Conservation (phyloP, 1,284 basidiomycete genomes). For the Puccinia polysora region DNA sequence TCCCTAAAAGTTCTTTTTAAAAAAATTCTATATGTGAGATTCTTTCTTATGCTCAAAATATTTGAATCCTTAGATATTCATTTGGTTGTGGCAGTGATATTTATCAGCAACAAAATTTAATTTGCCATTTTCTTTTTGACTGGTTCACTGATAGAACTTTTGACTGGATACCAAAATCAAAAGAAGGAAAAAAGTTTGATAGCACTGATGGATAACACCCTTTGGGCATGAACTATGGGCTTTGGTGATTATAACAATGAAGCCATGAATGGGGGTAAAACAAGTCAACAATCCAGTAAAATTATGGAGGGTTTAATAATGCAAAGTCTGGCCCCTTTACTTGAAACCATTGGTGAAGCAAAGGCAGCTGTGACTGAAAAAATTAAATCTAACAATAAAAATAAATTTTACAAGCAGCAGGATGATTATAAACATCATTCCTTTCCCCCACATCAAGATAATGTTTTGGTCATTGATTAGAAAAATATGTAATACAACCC, state of each 20-base stretch:
- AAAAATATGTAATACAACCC: background rate
- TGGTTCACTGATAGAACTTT: constrained; percentile 75
- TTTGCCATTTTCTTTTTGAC: constrained; percentile 93
- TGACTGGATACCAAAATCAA: constrained; percentile 69
- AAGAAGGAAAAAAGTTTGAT: constrained; percentile 46
- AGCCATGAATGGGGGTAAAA: constrained; percentile 9
- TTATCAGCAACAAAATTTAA: constrained; percentile 93
- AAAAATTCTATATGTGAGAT: constrained; percentile 58
- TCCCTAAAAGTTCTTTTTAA: constrained; percentile 52
- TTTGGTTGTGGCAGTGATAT: constrained; percentile 84
- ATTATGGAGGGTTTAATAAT: background rate
- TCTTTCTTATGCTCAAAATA: constrained; percentile 61
- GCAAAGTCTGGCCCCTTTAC: constrained; percentile 47
- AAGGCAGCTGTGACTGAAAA: constrained; percentile 34
- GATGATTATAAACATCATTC: background rate
- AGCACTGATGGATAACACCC: constrained; percentile 42
- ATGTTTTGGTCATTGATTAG: background rate
- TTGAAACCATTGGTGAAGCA: constrained; percentile 51
- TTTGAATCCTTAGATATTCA: constrained; percentile 64
- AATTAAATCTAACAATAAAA: constrained; percentile 14
- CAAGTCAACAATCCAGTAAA: constrained; percentile 45
- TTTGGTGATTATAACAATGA: background rate
- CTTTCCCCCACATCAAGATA: too few relatives aligned
- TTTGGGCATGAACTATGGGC: constrained; percentile 42
- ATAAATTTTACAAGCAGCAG: background rate